Evolutionary conservation across 2,329 filamentous ascomycete genomes (phyloP).

Genomic region (Thielaviopsis punctulata): DNA sequence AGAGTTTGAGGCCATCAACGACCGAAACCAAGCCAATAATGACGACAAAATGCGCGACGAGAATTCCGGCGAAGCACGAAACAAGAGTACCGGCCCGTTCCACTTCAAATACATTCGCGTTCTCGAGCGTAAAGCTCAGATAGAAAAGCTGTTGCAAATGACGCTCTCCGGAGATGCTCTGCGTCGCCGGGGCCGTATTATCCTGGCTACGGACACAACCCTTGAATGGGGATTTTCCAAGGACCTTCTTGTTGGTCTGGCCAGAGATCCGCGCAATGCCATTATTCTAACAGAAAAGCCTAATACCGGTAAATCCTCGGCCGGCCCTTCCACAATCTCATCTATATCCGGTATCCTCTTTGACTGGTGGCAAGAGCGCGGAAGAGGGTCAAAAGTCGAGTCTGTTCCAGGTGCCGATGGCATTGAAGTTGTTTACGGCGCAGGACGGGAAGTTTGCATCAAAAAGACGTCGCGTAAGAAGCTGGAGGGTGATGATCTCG

Average conservation of each 20-base stretch:
- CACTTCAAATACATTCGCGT: slow-evolving; percentile 76
- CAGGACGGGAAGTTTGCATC: slow-evolving; percentile 44
- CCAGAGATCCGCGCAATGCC: slow-evolving; percentile 61
- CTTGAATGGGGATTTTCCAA: slow-evolving; percentile 92
- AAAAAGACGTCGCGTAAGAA: slow-evolving; percentile 43
- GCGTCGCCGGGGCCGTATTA: slow-evolving; percentile 43
- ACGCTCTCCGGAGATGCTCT: slow-evolving; percentile 24
- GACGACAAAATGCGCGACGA: slow-evolving; percentile 23
- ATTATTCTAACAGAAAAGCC: slow-evolving; percentile 72
- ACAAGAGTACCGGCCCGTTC: slow-evolving; percentile 53
- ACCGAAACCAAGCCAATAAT: slow-evolving; percentile 31
- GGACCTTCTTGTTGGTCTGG: slow-evolving; percentile 57
- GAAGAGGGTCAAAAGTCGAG: slow-evolving; percentile 44
- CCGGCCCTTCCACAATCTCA: slow-evolving; percentile 20
- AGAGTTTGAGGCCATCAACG: slow-evolving; percentile 60
- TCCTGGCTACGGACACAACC: slow-evolving; percentile 77
- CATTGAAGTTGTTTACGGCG: slow-evolving; percentile 49
- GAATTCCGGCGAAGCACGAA: slow-evolving; percentile 14
- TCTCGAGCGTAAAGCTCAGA: slow-evolving; percentile 64
- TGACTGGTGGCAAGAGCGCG: slow-evolving; percentile 58
- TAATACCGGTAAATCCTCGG: slow-evolving; percentile 22
- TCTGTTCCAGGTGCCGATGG: slow-evolving; percentile 35
- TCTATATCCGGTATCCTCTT: slow-evolving; percentile 62
- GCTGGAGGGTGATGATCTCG: slow-evolving; percentile 58
- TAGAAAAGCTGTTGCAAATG: slow-evolving; percentile 49